Conservation (phyloP, 2,329 filamentous ascomycete genomes). For the Microsporum audouinii region DNA sequence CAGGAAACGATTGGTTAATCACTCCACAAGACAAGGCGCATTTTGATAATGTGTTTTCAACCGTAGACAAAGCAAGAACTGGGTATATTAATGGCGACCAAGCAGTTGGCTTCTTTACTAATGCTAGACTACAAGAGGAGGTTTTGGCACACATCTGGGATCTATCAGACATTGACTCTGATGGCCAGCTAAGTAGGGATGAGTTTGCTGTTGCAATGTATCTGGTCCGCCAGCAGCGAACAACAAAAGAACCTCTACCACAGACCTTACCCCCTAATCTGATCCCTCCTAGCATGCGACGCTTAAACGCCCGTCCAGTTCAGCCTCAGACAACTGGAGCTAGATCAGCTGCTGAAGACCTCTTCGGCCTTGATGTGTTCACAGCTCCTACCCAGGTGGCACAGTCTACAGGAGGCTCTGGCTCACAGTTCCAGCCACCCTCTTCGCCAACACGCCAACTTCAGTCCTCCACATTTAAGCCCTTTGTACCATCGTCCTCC, state of each 20-base stretch:
- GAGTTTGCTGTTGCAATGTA: conserved; percentile 98
- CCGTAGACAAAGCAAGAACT: conserved; percentile 66
- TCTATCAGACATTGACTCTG: conserved; percentile 82
- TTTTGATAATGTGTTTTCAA: conserved; percentile 77
- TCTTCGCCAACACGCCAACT: conserved; percentile 27
- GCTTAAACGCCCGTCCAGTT: conserved; percentile 27
- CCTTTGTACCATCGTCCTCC: conserved; percentile 81
- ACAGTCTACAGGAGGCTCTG: conserved; percentile 64
- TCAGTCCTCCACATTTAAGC: conserved; percentile 57
- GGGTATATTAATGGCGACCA: conserved; percentile 89
- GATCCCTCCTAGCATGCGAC: conserved; percentile 74
- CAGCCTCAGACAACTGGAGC: conserved; percentile 38
- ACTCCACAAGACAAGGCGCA: conserved; percentile 71
- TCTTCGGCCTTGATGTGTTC: conserved; percentile 80
- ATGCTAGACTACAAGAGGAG: conserved; percentile 81
- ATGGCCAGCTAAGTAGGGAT: conserved; percentile 72
- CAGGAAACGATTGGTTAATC: conserved; percentile 67
- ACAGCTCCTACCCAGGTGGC: conserved; percentile 48
- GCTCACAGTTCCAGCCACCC: conserved; percentile 44
- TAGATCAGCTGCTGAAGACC: conserved; percentile 80
- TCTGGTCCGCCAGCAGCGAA: conserved; percentile 80
- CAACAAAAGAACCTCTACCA: conserved; percentile 60
- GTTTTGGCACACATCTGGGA: conserved; percentile 93
- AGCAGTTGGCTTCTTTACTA: conserved; percentile 85
- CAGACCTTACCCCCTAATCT: conserved; percentile 66